A percentile compares a stretch with the other conserved stretches of the same genome.
phyloP scores from a whole-genome alignment of 2,329 filamentous ascomycete species.

The Bretziella fagacearum region DNA sequence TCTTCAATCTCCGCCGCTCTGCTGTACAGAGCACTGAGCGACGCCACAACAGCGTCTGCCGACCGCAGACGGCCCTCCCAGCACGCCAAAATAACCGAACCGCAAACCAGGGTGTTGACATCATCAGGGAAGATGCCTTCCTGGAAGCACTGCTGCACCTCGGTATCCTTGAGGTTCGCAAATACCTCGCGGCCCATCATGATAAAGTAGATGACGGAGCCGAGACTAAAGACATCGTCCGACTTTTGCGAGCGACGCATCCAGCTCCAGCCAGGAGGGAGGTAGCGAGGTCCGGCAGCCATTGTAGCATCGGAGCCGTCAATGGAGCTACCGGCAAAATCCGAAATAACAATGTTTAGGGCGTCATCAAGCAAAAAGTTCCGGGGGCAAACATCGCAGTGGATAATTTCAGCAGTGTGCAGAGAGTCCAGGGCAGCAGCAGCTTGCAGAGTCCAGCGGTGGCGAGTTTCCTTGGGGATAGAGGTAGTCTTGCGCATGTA shows the following conservation, averaged over 20 bases:
- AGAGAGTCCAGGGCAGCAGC: constrained; percentile 22
- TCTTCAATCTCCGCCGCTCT: constrained; percentile 14
- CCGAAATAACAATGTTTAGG: constrained; percentile 23
- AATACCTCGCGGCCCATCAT: constrained; percentile 21
- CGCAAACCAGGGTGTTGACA: constrained; percentile 18
- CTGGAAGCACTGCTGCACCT: constrained; percentile 19
- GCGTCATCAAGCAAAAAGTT: constrained; percentile 24
- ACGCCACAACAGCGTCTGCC: constrained; percentile 12
- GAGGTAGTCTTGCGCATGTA: constrained; percentile 16
- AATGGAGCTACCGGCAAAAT: constrained; percentile 22
- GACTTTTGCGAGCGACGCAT: constrained; percentile 18
- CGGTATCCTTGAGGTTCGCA: constrained; percentile 18
- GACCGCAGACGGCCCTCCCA: constrained; percentile 17
- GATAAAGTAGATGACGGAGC: constrained; percentile 23
- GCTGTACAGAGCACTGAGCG: constrained; percentile 13
- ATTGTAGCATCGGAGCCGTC: constrained; percentile 16
- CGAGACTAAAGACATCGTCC: constrained; percentile 23
- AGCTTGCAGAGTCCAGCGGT: constrained; percentile 21
- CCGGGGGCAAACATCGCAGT: constrained; percentile 25
- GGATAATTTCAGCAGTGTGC: constrained; percentile 24
- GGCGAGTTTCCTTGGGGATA: constrained; percentile 16
- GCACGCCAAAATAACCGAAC: constrained; percentile 19
- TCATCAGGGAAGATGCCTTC: constrained; percentile 19
- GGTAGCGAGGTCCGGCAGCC: constrained; percentile 18
- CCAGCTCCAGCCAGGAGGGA: constrained; percentile 18